Base-by-base conservation (phyloP, 495 filamentous ascomycete species). In the Cercophora sp. region DNA sequence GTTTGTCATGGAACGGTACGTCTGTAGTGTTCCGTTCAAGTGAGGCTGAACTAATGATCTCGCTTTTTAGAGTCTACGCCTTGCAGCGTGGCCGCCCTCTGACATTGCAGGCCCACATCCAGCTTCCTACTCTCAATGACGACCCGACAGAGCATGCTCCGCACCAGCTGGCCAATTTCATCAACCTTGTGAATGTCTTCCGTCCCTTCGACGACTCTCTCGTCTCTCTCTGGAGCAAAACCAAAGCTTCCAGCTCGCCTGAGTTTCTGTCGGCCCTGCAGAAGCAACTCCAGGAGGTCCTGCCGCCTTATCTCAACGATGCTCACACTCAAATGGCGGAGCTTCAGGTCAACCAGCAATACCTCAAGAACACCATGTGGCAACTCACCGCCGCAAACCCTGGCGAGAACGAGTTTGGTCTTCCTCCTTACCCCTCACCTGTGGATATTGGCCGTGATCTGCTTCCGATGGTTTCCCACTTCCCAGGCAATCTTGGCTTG, bases 341-440 rank as follows among this genome's bases (percentile, higher is more conserved):
- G 59, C 70, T 90, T 8, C 75, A 81, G 8, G 74, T 82, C 6
- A 88, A 85, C 27, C 87, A 91, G 65, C 82, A 88, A 61, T 94
- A 89, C 89, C 77, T 92, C n/a, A 84, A 87, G 56, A 87, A 86
- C 22, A 84, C 85, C 60, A 78, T 87, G 2, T 93, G 89, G 89
- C 84, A 89, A 52, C 63, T 92, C 39, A 73, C 76, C 32, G 70
- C 67, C 52, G 70, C 75, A 41, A 71, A 65, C 50, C 69, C 72
- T 35, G 63, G 62, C 46, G 54, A 59, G 34, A 65, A 70, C 24
- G 79, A 90, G 65, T 63, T 75, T 50, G 71, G 78, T 44, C 71
- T 91, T 71, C 82, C 77, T 70, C 82, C 77, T 2, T 85, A 91
- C 56, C 75, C 79, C 29, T 89, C 84, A 57, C 85, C 87, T 1